Conservation (phyloP, 345 rosid genomes). For the Moricandia moricandioides region DNA sequence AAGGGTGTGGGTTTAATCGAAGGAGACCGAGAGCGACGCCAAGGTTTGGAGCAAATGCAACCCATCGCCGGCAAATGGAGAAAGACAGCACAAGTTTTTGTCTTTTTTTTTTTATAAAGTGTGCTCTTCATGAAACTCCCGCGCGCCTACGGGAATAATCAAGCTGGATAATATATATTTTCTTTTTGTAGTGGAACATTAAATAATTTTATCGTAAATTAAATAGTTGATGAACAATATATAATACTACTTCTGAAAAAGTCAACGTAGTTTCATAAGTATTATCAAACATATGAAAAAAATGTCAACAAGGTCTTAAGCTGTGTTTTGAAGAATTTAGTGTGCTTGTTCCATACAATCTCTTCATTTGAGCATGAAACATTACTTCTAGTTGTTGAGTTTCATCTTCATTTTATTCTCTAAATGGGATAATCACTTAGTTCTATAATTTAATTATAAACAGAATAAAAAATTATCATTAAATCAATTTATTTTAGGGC, state of each 20-base stretch:
- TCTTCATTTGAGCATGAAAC: constrained; percentile 20
- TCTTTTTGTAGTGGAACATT: background rate
- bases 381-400: background rate
- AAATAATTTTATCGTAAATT: background rate
- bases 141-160: constrained; percentile 23
- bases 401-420: background rate
- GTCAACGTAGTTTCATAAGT: constrained; percentile 8
- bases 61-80: constrained; percentile 26
- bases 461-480: too few species aligned
- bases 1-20: constrained; percentile 14
- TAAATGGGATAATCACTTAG: too few species aligned
- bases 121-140: too few species aligned
- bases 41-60: constrained; percentile 29
- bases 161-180: background rate
- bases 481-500: background rate
- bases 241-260: constrained; percentile 1
- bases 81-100: background rate
- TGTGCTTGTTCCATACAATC: constrained; percentile 21
- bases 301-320: constrained; percentile 21
- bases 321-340: background rate
- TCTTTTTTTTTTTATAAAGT: too few species aligned
- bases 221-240: background rate
- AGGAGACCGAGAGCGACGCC: constrained; percentile 32
- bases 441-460: too few species aligned
- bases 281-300: background rate